These are phyloP conservation scores for Mucor saturninus DNA, from an alignment of 371 early-diverging fungal genomes.

Conservation along the genomic window DNA sequence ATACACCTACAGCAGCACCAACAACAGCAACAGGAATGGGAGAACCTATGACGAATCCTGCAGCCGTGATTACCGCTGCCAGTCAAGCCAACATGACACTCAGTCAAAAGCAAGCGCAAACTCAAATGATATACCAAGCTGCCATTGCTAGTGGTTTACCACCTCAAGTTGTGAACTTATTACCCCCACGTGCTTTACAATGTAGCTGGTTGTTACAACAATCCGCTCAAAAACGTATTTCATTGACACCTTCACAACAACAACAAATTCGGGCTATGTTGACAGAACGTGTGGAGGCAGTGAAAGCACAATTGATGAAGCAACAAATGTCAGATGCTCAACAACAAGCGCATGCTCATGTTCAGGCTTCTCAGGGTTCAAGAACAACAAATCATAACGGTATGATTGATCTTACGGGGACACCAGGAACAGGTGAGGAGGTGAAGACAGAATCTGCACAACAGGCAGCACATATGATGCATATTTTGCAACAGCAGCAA, in stretches of 20 bases:
- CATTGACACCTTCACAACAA: constrained; percentile 30
- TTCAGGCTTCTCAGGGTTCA: background rate
- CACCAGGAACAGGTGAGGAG: background rate
- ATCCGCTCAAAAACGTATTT: constrained; percentile 36
- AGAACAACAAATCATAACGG: background rate
- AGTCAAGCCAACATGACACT: constrained; percentile 24
- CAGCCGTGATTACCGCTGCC: constrained; percentile 4
- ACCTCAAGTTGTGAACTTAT: constrained; percentile 38
- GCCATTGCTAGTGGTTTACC: constrained; percentile 44
- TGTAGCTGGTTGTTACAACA: constrained; percentile 48
- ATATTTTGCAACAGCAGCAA: constrained; percentile 22
- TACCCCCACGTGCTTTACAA: constrained; percentile 44
- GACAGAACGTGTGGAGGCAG: constrained; percentile 37
- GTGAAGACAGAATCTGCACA: constrained; percentile 8
- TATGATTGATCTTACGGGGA: constrained; percentile 13
- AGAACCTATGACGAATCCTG: constrained; percentile 4
- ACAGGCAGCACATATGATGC: constrained; percentile 31
- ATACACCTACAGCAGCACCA: background rate
- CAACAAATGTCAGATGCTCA: constrained; percentile 9
- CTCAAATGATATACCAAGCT: constrained; percentile 43
- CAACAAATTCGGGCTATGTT: constrained; percentile 40
- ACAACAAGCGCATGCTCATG: constrained; percentile 6
- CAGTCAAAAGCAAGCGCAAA: constrained; percentile 27
- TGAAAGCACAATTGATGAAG: constrained; percentile 21
- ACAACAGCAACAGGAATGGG: background rate